phyloP scores from a whole-genome alignment of 2,329 filamentous ascomycete species.

The Penicillium occitanis region DNA sequence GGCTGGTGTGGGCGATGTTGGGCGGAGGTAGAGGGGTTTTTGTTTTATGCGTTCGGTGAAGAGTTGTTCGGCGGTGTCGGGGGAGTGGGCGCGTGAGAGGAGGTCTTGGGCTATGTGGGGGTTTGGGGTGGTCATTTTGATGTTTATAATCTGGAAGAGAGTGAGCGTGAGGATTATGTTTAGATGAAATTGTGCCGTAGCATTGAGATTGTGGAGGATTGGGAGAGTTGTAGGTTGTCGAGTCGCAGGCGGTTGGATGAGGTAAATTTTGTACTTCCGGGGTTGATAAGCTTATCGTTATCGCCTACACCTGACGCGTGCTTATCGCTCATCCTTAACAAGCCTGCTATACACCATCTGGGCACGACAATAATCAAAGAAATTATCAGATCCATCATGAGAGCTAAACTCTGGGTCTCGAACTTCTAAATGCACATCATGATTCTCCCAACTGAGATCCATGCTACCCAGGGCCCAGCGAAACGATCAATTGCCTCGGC shows the following conservation, averaged over 20 bases:
- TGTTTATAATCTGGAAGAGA: too few species aligned
- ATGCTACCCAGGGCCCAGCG: background rate
- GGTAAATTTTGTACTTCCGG: background rate
- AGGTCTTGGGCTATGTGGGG: constrained; percentile 60
- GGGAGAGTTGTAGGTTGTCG: background rate
- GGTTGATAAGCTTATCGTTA: background rate
- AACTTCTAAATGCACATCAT: background rate
- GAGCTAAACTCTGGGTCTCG: background rate
- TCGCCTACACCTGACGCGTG: too few species aligned
- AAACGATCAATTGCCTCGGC: background rate
- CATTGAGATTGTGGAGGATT: background rate
- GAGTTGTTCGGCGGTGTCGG: constrained; percentile 67
- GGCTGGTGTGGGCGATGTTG: constrained; percentile 66
- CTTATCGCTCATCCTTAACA: background rate
- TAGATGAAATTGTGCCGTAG: background rate
- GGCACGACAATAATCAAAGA: background rate
- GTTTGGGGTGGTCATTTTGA: constrained; percentile 24
- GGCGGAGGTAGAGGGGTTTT: constrained; percentile 75
- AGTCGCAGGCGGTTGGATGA: background rate
- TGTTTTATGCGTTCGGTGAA: constrained; percentile 80
- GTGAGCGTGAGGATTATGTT: background rate
- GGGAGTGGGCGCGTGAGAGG: constrained; percentile 75
- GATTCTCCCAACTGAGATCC: background rate
- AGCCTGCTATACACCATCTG: background rate
- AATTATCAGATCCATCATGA: background rate